phyloP scores from a whole-genome alignment of 1,284 basidiomycete species.

The Ceratorhiza oryzae-sativae region DNA sequence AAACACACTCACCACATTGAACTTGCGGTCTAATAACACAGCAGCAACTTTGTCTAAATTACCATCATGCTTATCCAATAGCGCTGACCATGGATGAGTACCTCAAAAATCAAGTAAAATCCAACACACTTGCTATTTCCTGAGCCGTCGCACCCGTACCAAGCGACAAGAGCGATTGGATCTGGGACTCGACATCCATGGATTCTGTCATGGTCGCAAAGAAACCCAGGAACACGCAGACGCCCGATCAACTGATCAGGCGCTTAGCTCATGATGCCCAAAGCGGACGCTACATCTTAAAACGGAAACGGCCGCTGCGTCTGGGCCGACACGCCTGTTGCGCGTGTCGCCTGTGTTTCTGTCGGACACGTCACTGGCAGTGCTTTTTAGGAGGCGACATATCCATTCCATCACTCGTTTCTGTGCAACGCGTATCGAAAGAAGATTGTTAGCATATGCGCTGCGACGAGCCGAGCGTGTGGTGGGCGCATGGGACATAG shows the following conservation, averaged over 20 bases:
- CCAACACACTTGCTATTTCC: slow-evolving; percentile 34
- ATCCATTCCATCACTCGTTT: slow-evolving; percentile 7
- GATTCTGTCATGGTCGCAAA: background rate
- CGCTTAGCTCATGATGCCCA: slow-evolving; percentile 17
- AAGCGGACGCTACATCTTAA: background rate
- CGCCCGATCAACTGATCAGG: slow-evolving; percentile 18
- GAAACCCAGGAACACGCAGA: background rate
- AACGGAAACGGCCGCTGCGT: background rate
- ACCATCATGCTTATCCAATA: slow-evolving; percentile 39
- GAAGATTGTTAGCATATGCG: background rate
- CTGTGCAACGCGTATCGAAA: slow-evolving; percentile 6
- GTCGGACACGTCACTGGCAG: background rate
- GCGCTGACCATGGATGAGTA: slow-evolving; percentile 9
- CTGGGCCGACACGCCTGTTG: background rate
- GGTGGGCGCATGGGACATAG: background rate
- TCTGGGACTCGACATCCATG: background rate
- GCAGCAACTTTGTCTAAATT: slow-evolving; percentile 37
- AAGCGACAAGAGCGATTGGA: background rate
- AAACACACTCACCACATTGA: background rate
- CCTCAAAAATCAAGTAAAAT: background rate
- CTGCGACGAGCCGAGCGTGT: background rate
- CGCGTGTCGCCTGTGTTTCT: background rate
- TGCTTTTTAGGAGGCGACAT: slow-evolving; percentile 7
- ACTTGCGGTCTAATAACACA: slow-evolving; percentile 32
- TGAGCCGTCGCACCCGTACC: slow-evolving; percentile 12